Evolutionary conservation across 2,329 filamentous ascomycete genomes (phyloP).

Genomic region (Cladosporium velox): DNA sequence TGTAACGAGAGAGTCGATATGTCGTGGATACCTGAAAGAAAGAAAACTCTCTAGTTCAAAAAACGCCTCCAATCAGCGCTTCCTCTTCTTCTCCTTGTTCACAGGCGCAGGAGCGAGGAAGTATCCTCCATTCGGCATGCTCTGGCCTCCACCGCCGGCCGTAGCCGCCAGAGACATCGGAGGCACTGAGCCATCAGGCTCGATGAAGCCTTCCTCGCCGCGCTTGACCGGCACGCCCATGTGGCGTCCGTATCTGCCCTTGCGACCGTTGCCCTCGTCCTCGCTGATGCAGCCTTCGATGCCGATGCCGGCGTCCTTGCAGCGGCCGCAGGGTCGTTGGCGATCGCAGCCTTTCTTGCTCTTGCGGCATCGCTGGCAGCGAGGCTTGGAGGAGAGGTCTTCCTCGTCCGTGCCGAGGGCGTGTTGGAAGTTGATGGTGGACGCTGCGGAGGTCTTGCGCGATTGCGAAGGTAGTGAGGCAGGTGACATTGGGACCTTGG

Average conservation of each 20-base stretch:
- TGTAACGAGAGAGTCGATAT: neutral
- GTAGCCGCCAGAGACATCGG: slow-evolving; percentile 28
- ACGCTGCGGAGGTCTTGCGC: slow-evolving; percentile 71
- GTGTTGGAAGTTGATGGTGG: slow-evolving; percentile 61
- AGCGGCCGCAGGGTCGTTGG: slow-evolving; percentile 90
- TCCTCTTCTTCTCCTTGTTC: slow-evolving; percentile 70
- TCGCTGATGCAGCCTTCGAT: slow-evolving; percentile 95
- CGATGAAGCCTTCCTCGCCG: slow-evolving; percentile 30
- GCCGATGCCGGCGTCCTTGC: slow-evolving; percentile 91
- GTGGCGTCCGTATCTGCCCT: slow-evolving; percentile 80
- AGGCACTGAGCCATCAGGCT: slow-evolving; percentile 23
- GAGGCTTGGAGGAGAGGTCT: slow-evolving; percentile 90
- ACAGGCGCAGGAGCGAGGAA: slow-evolving; percentile 39
- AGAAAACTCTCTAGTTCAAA: neutral
- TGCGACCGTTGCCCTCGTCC: slow-evolving; percentile 95
- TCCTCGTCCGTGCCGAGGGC: slow-evolving; percentile 70
- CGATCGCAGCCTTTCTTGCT: slow-evolving; percentile 99
- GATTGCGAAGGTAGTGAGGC: slow-evolving; percentile 67
- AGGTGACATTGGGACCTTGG: slow-evolving; percentile 54
- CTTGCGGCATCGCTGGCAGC: slow-evolving; percentile 97
- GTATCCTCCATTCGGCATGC: slow-evolving; percentile 34
- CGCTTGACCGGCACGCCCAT: slow-evolving; percentile 70
- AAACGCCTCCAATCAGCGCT: slow-evolving; percentile 39
- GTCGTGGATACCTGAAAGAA: neutral
- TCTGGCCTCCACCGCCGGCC: slow-evolving; percentile 21